A percentile compares a stretch with the other conserved stretches of the same genome.
phyloP scores from a whole-genome alignment of 1,284 basidiomycete species.

The Meira nashicola region DNA sequence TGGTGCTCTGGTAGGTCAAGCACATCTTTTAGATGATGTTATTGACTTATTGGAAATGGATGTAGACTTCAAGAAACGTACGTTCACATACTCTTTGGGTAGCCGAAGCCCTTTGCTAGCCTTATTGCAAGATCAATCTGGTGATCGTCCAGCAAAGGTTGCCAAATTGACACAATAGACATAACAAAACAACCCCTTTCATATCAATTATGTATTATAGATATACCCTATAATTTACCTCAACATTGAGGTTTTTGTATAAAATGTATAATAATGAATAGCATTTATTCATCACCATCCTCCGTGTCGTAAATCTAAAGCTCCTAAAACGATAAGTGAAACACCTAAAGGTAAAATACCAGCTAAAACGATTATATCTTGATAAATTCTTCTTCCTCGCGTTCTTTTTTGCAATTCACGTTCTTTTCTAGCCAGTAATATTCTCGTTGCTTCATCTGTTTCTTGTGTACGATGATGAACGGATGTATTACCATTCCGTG shows the following conservation, averaged over 20 bases:
- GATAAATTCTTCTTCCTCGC: constrained; percentile 15
- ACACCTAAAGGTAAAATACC: constrained; percentile 20
- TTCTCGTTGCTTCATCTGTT: constrained; percentile 42
- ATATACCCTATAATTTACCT: no score
- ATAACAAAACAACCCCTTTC: no score
- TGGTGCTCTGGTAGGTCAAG: constrained; percentile 69
- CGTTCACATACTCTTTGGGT: constrained; percentile 76
- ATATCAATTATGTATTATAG: no score
- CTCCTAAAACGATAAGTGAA: constrained; percentile 18
- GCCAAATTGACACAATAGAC: no score
- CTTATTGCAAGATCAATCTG: no score
- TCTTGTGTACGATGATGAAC: constrained; percentile 24
- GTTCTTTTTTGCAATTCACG: constrained; percentile 35
- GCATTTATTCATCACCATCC: constrained; percentile 11
- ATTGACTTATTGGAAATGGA: constrained; percentile 66
- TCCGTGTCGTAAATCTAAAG: constrained; percentile 16
- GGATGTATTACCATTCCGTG: constrained; percentile 15
- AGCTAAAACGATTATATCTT: constrained; percentile 19
- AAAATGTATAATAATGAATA: no score
- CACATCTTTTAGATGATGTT: constrained; percentile 86
- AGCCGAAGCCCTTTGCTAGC: constrained; percentile 58
- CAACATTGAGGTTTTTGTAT: no score
- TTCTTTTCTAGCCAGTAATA: constrained; percentile 47
- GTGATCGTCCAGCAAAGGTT: no score
- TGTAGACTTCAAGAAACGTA: constrained; percentile 63